Base-by-base conservation (phyloP, 352 stramenopile species). In the Phytophthora brassicae region DNA sequence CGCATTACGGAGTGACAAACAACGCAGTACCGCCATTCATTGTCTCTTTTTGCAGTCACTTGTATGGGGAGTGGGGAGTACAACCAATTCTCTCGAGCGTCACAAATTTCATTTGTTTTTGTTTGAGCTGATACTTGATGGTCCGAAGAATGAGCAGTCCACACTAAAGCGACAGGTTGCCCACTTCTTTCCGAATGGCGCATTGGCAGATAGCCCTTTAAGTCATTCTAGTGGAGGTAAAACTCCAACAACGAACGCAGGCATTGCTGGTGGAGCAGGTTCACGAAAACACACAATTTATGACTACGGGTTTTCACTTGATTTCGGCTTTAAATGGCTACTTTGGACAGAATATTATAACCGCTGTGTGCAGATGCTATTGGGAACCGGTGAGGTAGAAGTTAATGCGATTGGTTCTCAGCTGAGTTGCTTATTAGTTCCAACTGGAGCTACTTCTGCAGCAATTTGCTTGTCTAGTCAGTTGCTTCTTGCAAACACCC, bases 251-350 rank as follows among this genome's bases (percentile, higher is more conserved):
- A 53, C 60, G 4, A 60, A 60, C 42, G 46, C 4, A 5, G 59
- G 58, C 0, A 31, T 35, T 48, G 2, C 16, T 6, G 26, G 19
- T 7, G 51, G 43, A 33, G 26, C 46, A 16, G 20, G 39, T 11
- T 6, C 51, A 50, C 35, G 12, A 13, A 77, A 74, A 26, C 75
- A 85, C 43, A 81, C 72, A 12, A 66, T 94, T 43, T 92, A 92
- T 51, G 71, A 65, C 24, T 94, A 81, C 38, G 74, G 66, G 0
- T 89, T 92, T 56, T 90, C 77, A 0, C 52, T 89, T 19, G 84
- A 88, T 11, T 86, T 80, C 44, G 84, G 84, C 3, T 72, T 81
- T 11, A 94, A 90, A 56, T 92, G 82, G 84, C 63, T 90, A 42
- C 73, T 45, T 2, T 94, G 84, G 84, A 50, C 66, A 2, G 81